Evolutionary conservation across 257 asterid genomes (phyloP).

Genomic region (Echites panduratus): DNA sequence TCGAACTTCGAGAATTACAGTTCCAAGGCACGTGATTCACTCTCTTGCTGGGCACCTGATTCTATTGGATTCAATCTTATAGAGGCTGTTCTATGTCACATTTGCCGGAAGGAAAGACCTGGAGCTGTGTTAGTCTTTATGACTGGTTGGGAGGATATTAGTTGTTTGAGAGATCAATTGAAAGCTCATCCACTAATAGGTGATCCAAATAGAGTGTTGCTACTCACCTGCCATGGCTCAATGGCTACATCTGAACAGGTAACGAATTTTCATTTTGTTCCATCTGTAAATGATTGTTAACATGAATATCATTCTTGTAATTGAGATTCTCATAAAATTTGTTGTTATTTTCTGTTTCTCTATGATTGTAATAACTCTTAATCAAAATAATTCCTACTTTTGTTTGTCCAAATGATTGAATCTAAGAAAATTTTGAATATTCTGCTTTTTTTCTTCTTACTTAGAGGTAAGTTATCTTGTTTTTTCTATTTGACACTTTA

Average conservation of each 20-base stretch:
- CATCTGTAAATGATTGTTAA: constrained; percentile 5
- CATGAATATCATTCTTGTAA: neutral
- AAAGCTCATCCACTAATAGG: constrained; percentile 98
- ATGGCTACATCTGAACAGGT: constrained; percentile 99
- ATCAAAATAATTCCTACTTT: neutral
- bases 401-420: neutral
- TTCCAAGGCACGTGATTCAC: constrained; percentile 80
- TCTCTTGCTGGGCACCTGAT: constrained; percentile 89
- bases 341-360: neutral
- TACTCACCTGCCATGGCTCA: constrained; percentile 93
- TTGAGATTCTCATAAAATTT: neutral
- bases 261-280: constrained; percentile 10
- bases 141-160: constrained; percentile 99
- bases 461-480: neutral
- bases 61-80: constrained; percentile 88
- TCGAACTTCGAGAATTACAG: constrained; percentile 80
- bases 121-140: constrained; percentile 92
- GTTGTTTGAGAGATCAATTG: constrained; percentile 89
- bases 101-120: constrained; percentile 91
- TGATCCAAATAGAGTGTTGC: constrained; percentile 90
- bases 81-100: constrained; percentile 91
- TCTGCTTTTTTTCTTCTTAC: neutral
- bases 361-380: neutral
- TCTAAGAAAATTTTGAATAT: neutral
- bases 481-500: neutral